phyloP scores from a whole-genome alignment of 495 filamentous ascomycete species.

The Amniculicola lignicola region DNA sequence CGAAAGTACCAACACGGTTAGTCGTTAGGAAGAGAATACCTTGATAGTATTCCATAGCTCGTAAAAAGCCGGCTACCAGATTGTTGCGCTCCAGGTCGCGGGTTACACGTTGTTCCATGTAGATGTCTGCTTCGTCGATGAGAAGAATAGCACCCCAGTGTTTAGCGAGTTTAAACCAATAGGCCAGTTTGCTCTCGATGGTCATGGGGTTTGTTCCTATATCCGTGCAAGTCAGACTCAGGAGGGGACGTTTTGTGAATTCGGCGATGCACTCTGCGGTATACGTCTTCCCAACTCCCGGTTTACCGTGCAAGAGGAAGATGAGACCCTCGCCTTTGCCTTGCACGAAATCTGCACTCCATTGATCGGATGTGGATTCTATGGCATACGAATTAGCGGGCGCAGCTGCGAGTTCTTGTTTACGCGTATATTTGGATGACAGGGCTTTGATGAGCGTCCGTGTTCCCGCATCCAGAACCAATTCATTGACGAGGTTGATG shows the following conservation, averaged over 20 bases:
- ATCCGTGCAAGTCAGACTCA: conserved; percentile 19
- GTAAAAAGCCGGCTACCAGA: conserved; percentile 28
- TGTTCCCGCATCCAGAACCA: background rate
- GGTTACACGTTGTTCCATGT: conserved; percentile 23
- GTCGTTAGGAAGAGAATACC: conserved; percentile 33
- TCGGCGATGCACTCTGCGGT: conserved; percentile 32
- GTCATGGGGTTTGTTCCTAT: conserved; percentile 21
- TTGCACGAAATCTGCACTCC: conserved; percentile 11
- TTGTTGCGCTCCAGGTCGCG: conserved; percentile 22
- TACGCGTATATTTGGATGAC: conserved; percentile 3
- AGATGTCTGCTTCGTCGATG: conserved; percentile 40
- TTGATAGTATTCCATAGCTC: conserved; percentile 31
- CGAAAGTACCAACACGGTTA: conserved; percentile 28
- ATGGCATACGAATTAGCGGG: background rate
- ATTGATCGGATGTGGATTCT: background rate
- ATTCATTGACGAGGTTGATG: conserved; percentile 11
- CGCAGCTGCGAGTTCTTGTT: background rate
- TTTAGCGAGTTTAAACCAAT: conserved; percentile 25
- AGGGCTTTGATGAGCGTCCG: conserved; percentile 1
- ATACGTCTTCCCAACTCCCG: conserved; percentile 31
- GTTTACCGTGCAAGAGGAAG: conserved; percentile 29
- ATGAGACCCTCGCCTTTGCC: conserved; percentile 32
- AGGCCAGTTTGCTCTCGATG: conserved; percentile 3
- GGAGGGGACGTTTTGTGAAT: conserved; percentile 18
- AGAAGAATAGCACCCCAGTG: conserved; percentile 38